Base-by-base conservation (phyloP, 306 rosid species). In the Fragaria nilgerrensis region DNA sequence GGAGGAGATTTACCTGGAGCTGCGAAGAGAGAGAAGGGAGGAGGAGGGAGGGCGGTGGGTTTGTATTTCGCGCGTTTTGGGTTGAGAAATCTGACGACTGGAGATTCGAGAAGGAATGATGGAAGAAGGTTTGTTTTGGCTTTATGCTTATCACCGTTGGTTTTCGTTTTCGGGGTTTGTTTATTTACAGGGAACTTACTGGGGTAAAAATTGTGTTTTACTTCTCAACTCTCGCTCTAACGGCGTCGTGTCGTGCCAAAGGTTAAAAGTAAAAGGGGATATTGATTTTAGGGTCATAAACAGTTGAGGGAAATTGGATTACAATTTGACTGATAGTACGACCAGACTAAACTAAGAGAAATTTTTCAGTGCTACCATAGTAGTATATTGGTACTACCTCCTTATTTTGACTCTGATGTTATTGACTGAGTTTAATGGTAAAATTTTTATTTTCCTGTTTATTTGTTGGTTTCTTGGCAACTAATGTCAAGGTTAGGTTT, bases 61-160 rank as follows among this genome's bases (percentile, higher is more conserved):
- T 75, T 48, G 80, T 80, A 77, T 77, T 77, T 77, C 68, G 80
- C 80, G 80, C 80, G 73, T 49, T 39, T n/a, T n/a, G 77, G 44
- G 49, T n/a, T 50, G 79, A 44, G 56, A 55, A 62, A 87, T 88
- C 89, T 72, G 87, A 85, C 91, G 87, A 82, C 70, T 83, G 86
- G 82, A 85, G 85, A 66, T 66, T 36, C 70, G 49, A 85, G 67
- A 37, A 44, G 70, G 70, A 78, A 78, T 55, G 85, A 50, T 20
- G 79, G 59, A 29, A 47, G 44, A 73, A 65, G 68, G 16, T 70
- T 71, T 82, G 36, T 70, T 77, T 82, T 74, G 77, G 83, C 82
- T 17, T 76, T 59, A 50, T 68, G 74, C 77, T 78, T 72, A 77
- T 62, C 71, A 75, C 86, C 81, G 88, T 82, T 76, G 75, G 84